Evolutionary conservation across 2,329 filamentous ascomycete species (phyloP).

Genomic region (Aspergillus sp.): DNA sequence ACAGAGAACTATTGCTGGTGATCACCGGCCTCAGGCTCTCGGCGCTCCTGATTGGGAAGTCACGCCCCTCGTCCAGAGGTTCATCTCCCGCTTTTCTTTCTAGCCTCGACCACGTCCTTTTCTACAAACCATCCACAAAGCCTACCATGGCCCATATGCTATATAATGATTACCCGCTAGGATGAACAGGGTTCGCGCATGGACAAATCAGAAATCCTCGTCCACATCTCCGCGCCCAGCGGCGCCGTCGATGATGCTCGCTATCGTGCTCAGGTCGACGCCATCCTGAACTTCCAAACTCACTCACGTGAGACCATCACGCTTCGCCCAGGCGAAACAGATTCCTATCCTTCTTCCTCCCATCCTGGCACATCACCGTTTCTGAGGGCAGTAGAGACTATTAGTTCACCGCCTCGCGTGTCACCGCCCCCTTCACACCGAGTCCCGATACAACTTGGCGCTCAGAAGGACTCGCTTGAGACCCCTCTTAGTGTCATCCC

Average conservation of each 20-base stretch:
- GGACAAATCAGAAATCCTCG: constrained; percentile 38
- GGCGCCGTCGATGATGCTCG: constrained; percentile 37
- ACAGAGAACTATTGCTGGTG: constrained; percentile 9
- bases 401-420: neutral
- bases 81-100: neutral
- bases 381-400: neutral
- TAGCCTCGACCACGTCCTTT: neutral
- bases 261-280: constrained; percentile 40
- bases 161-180: constrained; percentile 1
- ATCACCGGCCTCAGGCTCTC: constrained; percentile 12
- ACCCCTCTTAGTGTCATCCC: constrained; percentile 41
- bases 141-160: neutral
- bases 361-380: neutral
- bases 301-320: constrained; percentile 26
- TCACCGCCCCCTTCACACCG: neutral
- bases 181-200: constrained; percentile 15
- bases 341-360: neutral
- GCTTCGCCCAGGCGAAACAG: neutral
- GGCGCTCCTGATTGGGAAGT: constrained; percentile 4
- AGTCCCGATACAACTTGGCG: neutral
- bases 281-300: constrained; percentile 36
- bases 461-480: constrained; percentile 26
- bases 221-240: constrained; percentile 43
- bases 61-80: neutral
- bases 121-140: neutral